Evolutionary conservation across 768 basidiomycete species (phyloP).

Genomic region (Pseudohyphozyma bogoriensis): DNA sequence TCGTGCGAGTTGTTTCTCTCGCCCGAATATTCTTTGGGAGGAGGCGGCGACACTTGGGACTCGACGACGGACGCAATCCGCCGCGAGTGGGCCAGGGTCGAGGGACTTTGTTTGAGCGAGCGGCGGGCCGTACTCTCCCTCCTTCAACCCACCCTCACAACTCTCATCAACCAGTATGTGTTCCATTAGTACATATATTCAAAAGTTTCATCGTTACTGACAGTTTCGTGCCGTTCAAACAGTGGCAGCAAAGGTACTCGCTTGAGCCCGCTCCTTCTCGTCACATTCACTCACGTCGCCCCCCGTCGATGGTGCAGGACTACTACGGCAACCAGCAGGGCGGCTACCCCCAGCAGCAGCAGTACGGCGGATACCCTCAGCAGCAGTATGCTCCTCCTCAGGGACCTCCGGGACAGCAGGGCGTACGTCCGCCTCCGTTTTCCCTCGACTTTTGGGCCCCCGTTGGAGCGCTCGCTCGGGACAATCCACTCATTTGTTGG

Average conservation of each 20-base stretch:
- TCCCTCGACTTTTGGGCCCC: background rate
- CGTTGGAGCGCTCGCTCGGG: background rate
- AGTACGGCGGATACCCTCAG: background rate
- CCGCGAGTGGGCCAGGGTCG: background rate
- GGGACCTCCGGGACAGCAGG: too few relatives aligned
- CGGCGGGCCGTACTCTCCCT: background rate
- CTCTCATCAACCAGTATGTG: background rate
- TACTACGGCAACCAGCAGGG: slow-evolving; percentile 17
- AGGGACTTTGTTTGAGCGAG: too few relatives aligned
- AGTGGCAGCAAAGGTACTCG: background rate
- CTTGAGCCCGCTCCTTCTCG: background rate
- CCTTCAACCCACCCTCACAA: background rate
- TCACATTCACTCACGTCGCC: background rate
- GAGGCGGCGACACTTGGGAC: background rate
- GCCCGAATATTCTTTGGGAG: background rate
- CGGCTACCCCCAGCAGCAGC: slow-evolving; percentile 7
- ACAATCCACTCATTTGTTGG: background rate
- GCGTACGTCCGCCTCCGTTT: background rate
- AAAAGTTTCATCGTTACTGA: too few relatives aligned
- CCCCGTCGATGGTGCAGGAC: background rate
- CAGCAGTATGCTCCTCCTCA: background rate
- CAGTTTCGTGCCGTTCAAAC: too few relatives aligned
- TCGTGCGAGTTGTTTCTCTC: too few relatives aligned
- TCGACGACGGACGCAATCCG: background rate
- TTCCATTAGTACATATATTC: too few relatives aligned